Conservation (phyloP, 192 early-diverging fungal species). For the Rhizoclosmatium globosum region DNA sequence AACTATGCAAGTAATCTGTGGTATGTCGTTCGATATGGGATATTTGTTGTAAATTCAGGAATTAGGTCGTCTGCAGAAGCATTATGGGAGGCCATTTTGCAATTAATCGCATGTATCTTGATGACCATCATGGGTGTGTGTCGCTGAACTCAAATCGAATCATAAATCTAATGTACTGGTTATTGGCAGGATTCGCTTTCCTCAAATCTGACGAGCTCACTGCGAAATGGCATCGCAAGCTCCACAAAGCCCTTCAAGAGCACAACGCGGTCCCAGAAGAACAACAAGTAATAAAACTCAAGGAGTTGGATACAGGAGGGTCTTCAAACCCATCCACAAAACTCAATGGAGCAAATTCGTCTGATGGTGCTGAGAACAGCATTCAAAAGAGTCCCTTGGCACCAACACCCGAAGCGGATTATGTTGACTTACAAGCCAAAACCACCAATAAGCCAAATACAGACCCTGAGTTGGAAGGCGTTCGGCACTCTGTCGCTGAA, state of each 20-base stretch:
- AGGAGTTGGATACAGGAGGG: neutral
- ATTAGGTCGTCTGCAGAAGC: slow-evolving; percentile 55
- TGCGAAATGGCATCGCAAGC: slow-evolving; percentile 79
- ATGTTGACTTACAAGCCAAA: neutral
- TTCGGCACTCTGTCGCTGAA: neutral
- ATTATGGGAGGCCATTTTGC: slow-evolving; percentile 87
- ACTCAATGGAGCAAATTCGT: neutral
- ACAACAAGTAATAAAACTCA: neutral
- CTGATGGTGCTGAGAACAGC: neutral
- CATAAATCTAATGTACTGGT: too few relatives aligned
- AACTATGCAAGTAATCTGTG: slow-evolving; percentile 33
- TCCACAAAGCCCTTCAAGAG: slow-evolving; percentile 56
- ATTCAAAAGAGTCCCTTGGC: too few relatives aligned
- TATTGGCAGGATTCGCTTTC: neutral
- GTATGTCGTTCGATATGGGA: slow-evolving; percentile 1
- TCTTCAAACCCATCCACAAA: neutral
- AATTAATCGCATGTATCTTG: slow-evolving; percentile 77
- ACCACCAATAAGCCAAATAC: neutral
- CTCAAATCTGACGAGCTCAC: slow-evolving; percentile 72
- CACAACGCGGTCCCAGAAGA: neutral
- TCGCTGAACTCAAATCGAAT: slow-evolving; percentile 68
- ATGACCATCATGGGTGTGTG: slow-evolving; percentile 77
- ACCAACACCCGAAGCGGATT: neutral
- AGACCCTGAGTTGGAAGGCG: neutral
- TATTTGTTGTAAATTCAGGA: neutral